Base-by-base conservation (phyloP, 2,329 filamentous ascomycete species). In the Rutstroemia sp. region DNA sequence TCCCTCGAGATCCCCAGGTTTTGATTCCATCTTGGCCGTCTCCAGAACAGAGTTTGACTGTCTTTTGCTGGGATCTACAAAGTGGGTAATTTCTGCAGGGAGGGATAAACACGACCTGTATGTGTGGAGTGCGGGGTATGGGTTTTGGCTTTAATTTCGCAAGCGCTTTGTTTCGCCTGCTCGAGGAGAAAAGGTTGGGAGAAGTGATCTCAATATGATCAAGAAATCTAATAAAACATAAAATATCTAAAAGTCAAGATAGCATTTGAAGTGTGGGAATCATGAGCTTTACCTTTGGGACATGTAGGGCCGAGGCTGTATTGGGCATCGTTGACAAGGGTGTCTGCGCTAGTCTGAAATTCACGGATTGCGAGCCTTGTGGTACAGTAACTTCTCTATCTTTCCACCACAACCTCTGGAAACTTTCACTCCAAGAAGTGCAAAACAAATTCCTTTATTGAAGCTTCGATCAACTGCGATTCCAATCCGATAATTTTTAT, bases 21-120 rank as follows among this genome's bases (percentile, higher is more conserved):
- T 64, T n/a, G 58, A 61, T 19, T 63, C 62, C 65, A 66, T 66
- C 38, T 16, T 47, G 58, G n/a, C 23, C 25, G 36, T 44, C 38
- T 12, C 48, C 17, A 51, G 16, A 51, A 36, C 14, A 42, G 38
- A 40, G n/a, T 51, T 36, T 45, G 50, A 25, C 16, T 40, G 44
- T 5, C 38, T 42, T 55, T 21, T 55, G 38, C 47, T 55, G 47
- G 53, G 53, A 45, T 50, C 38, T 45, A 25, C 19, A 51, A 56
- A 44, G 47, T 44, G 17, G 53, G 39, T 55, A 51, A 38, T 36
- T 51, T 45, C 38, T 56, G 47, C 47, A 38, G 23, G 47, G 25
- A 46, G 46, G 39, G 30, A 19, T 42, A 19, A 56, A 51, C 30
- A 51, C 23, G 46, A n/a, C 19, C 42, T 39, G 42, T 44, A 8